phyloP scores from a whole-genome alignment of 331 rosid genomes.

The Cydonia oblonga region DNA sequence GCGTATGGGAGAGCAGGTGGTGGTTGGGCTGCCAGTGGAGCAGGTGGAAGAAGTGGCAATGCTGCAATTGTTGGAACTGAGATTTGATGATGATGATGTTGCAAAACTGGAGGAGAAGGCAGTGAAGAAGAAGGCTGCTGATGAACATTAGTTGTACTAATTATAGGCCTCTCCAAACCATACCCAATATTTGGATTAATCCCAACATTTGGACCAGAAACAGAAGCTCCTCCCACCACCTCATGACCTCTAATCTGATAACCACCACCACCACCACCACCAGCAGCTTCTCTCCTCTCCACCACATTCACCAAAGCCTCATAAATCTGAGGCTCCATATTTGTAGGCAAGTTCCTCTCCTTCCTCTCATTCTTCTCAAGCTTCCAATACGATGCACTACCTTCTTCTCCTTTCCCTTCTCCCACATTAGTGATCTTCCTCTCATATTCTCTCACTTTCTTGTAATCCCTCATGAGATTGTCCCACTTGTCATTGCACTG shows the following conservation, averaged over 20 bases:
- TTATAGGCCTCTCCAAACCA: slow-evolving; percentile 5
- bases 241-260: neutral
- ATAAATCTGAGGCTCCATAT: slow-evolving; percentile 31
- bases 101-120: neutral
- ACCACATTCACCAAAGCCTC: slow-evolving; percentile 32
- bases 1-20: slow-evolving; percentile 15
- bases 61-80: slow-evolving; percentile 5
- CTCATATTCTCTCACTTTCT: slow-evolving; percentile 42
- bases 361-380: slow-evolving; percentile 37
- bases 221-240: neutral
- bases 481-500: slow-evolving; percentile 53
- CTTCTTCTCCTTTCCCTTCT: neutral
- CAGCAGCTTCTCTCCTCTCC: slow-evolving; percentile 20
- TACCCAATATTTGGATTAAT: slow-evolving; percentile 1
- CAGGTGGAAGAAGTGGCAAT: neutral
- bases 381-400: slow-evolving; percentile 22
- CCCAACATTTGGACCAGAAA: neutral
- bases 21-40: neutral
- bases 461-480: slow-evolving; percentile 45
- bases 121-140: neutral
- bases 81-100: neutral
- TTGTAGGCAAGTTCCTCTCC: slow-evolving; percentile 33
- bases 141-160: neutral
- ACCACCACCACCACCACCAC: neutral
- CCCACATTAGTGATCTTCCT: slow-evolving; percentile 1